Evolutionary conservation across 495 filamentous ascomycete species (phyloP).

Genomic region (Xylaria flabelliformis): DNA sequence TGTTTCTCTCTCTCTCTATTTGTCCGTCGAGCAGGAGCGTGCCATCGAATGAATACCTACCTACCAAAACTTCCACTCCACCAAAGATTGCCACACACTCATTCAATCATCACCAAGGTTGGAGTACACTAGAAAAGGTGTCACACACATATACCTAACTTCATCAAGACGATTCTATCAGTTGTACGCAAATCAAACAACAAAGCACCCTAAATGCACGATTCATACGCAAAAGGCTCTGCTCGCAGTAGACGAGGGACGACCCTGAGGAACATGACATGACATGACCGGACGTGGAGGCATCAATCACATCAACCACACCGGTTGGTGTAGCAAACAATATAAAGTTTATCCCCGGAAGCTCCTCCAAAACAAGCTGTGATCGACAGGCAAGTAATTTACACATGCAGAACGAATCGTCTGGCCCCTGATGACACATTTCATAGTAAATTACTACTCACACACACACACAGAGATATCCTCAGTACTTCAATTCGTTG

Average conservation of each 20-base stretch:
- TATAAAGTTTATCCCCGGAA: conserved; percentile 10
- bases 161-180: too few relatives aligned
- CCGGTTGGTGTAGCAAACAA: conserved; percentile 1
- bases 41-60: background rate
- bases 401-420: background rate
- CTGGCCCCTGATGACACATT: conserved; percentile 8
- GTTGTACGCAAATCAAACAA: background rate
- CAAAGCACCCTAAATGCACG: background rate
- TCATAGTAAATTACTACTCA: conserved; percentile 1
- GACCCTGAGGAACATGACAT: background rate
- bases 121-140: too few relatives aligned
- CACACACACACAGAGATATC: background rate
- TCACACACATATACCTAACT: too few relatives aligned
- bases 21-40: background rate
- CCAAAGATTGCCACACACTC: background rate
- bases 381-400: conserved; percentile 14
- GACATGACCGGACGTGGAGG: background rate
- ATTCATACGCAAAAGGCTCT: background rate
- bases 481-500: background rate
- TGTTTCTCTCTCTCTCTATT: background rate
- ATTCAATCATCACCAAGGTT: too few relatives aligned
- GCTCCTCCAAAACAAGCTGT: conserved; percentile 10
- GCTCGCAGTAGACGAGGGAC: background rate
- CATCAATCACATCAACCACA: background rate
- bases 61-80: background rate